Evolutionary conservation across 441 rosid species (phyloP), one percentile per base, ranked within the genome.

Genomic region (Euphorbia corollata): DNA sequence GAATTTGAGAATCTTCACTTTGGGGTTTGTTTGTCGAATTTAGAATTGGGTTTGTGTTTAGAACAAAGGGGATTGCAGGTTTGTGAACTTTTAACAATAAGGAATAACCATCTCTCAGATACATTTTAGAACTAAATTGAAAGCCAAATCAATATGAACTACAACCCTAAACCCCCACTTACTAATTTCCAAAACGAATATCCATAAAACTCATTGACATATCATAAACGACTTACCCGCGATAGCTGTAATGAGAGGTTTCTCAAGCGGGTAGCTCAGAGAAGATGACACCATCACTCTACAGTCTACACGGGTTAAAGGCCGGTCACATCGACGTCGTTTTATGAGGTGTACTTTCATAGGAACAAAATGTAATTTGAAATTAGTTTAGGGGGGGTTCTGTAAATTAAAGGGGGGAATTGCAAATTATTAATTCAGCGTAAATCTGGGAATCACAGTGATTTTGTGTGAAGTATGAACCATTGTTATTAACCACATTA

Each of bases 31-130:
- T 59, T 16, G 45, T 34, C n/a, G 77, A 63, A 22, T 71, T 77
- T 32, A 67, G 74, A 67, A 45, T 56, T 67, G 85, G 87, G 73
- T 71, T 81, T 32, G 90, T 80, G 67, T 77, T 81, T 61, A 87
- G 80, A 27, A 85, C 77, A 54, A 86, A 83, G 6, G 92, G 89
- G 32, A 81, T 69, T 39, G 80, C 67, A 30, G 85, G 89, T 71
- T 86, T 88, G 23, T 73, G 83, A 20, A 75, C 79, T 84, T 86
- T 86, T 53, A 85, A 54, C 64, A 88, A 75, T 41, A 92, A 73
- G 61, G 90, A 85, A 58, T 85, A 77, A 24, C 94, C 92, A 73
- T 81, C 77, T 72, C 66, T 86, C 76, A 90, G 63, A 71, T 86
- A 82, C 96, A 88, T 90, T 65, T 30, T 23, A 63, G 51, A 55